phyloP scores from a whole-genome alignment of 441 rosid species.

The Biscutella auriculata region DNA sequence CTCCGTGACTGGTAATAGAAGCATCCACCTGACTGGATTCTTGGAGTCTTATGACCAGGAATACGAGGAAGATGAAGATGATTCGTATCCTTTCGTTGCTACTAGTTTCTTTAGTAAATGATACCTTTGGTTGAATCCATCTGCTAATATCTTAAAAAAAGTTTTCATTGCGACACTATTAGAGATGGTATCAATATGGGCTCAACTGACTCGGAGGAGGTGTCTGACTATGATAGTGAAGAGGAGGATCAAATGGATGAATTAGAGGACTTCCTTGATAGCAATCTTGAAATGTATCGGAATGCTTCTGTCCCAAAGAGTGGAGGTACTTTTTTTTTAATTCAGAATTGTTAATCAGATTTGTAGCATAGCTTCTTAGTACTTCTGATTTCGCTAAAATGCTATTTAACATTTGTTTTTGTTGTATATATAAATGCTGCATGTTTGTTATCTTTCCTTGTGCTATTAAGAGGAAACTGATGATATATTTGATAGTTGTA shows the following conservation, averaged over 20 bases:
- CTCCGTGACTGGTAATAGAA: constrained; percentile 57
- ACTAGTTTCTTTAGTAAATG: not conserved
- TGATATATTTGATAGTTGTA: constrained; percentile 39
- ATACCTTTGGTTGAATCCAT: not conserved
- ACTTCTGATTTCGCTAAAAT: not conserved
- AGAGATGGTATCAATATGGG: constrained; percentile 66
- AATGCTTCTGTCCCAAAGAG: constrained; percentile 39
- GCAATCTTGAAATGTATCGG: constrained; percentile 19
- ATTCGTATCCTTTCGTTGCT: constrained; percentile 56
- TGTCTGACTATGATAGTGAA: constrained; percentile 51
- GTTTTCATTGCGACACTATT: constrained; percentile 29
- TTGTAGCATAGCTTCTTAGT: not conserved
- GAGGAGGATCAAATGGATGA: constrained; percentile 33
- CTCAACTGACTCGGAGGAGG: constrained; percentile 42
- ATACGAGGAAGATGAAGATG: constrained; percentile 40
- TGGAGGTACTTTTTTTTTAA: constrained; percentile 43
- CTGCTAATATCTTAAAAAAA: not conserved
- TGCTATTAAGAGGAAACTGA: not conserved
- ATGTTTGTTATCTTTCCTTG: not conserved
- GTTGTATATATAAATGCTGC: not conserved
- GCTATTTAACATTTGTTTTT: not conserved
- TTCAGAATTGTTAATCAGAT: not conserved
- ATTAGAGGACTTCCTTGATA: constrained; percentile 29
- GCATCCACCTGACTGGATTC: constrained; percentile 83
- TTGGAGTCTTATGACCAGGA: constrained; percentile 43